Evolutionary conservation across 2,329 filamentous ascomycete species (phyloP).

Genomic region (Cyclaneusma minus): DNA sequence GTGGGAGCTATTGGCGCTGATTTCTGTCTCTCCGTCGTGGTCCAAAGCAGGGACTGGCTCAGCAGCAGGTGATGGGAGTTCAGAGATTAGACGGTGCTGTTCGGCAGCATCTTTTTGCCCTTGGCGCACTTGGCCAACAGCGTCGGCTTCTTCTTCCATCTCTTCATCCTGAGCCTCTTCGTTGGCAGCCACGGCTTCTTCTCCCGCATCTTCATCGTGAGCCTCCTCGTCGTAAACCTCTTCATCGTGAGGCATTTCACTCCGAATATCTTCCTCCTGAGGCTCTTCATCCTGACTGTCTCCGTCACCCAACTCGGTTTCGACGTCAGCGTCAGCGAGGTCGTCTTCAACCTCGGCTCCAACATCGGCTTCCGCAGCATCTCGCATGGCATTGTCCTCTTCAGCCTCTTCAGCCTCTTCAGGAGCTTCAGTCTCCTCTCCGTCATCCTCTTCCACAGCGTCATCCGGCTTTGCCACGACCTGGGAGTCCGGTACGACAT

Average conservation of each 20-base stretch:
- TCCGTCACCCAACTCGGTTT: slow-evolving; percentile 10
- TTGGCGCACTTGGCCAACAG: neutral
- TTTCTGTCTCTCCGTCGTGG: slow-evolving; percentile 1
- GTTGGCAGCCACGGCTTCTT: slow-evolving; percentile 1
- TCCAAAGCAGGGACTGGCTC: neutral
- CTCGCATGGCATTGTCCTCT: too few relatives aligned
- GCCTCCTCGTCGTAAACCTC: slow-evolving; percentile 6
- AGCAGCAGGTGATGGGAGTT: neutral
- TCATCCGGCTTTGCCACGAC: too few relatives aligned
- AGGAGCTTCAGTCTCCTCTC: too few relatives aligned
- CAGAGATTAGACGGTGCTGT: neutral
- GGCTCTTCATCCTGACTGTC: slow-evolving; percentile 13
- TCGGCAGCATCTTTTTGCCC: neutral
- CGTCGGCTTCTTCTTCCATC: neutral
- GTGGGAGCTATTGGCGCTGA: slow-evolving; percentile 1
- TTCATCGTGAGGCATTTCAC: slow-evolving; percentile 7
- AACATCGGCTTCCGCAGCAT: too few relatives aligned
- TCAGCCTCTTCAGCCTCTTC: too few relatives aligned
- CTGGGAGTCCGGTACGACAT: too few relatives aligned
- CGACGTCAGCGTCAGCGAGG: too few relatives aligned
- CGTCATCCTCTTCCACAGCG: too few relatives aligned
- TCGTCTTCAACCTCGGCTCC: too few relatives aligned
- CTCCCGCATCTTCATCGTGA: neutral
- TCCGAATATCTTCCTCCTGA: too few relatives aligned
- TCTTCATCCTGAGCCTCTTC: neutral